A percentile compares a stretch with the other conserved stretches of the same genome.
These are phyloP conservation scores for Dactylellina drechsleri DNA, from an alignment of 2,329 filamentous ascomycete genomes.

Conservation along the genomic window DNA sequence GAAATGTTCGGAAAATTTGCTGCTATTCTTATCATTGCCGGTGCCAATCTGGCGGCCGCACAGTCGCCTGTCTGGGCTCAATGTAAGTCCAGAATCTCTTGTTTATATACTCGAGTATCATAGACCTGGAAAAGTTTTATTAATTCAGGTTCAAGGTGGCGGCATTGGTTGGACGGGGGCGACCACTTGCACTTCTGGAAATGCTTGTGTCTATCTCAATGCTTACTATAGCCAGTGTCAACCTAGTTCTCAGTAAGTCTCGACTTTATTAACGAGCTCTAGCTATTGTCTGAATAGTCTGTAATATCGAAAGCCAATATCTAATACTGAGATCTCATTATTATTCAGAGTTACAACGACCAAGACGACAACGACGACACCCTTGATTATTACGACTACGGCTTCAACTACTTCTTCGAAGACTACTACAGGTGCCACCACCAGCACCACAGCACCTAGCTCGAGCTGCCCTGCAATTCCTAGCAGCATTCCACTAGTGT, in stretches of 20 bases:
- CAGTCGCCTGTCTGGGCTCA: constrained; percentile 42
- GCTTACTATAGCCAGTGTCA: constrained; percentile 44
- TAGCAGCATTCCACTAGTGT: constrained; percentile 33
- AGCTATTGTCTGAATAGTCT: too few relatives aligned
- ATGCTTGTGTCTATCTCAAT: constrained; percentile 56
- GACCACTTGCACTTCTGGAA: constrained; percentile 59
- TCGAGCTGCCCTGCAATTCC: constrained; percentile 46
- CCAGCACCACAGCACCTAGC: constrained; percentile 26
- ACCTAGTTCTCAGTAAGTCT: constrained; percentile 32
- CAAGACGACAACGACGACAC: constrained; percentile 21
- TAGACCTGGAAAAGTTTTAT: too few relatives aligned
- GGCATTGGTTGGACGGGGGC: constrained; percentile 59
- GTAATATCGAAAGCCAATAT: not conserved
- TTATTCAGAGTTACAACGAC: constrained; percentile 12
- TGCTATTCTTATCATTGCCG: constrained; percentile 23
- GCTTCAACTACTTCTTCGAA: constrained; percentile 6
- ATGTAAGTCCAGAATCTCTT: constrained; percentile 23
- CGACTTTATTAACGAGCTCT: not conserved
- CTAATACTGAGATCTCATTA: not conserved
- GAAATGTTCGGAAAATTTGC: constrained; percentile 25
- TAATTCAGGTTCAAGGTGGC: constrained; percentile 56
- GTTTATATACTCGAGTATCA: not conserved
- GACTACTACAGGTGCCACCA: constrained; percentile 17
- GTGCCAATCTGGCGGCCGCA: constrained; percentile 28
- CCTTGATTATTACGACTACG: not conserved